Percentiles rank a stretch among this genome's conserved stretches.
Conservation (phyloP, 129 eudicot genomes). For the Flaveria linearis region DNA sequence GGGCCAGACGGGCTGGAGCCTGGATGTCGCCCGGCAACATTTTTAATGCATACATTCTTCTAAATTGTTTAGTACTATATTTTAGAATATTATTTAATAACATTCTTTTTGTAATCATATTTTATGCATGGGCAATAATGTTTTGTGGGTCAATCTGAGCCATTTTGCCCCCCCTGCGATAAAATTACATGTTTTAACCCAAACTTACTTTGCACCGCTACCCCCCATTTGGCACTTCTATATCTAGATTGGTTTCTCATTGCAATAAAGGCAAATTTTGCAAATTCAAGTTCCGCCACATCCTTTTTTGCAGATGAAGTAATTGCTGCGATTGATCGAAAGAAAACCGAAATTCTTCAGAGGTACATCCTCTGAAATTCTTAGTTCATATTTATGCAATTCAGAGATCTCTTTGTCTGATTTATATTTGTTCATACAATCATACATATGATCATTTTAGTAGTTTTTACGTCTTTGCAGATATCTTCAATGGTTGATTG, state of each 20-base stretch:
- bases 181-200: not conserved
- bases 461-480: constrained; percentile 40
- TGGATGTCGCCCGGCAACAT: not conserved
- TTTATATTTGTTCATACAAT: not conserved
- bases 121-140: not conserved
- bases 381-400: not conserved
- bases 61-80: not conserved
- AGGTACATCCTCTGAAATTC: constrained; percentile 48
- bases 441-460: constrained; percentile 10
- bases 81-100: not conserved
- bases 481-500: constrained; percentile 97
- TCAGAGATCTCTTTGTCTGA: not conserved
- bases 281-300: constrained; percentile 15
- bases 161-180: not conserved
- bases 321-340: constrained; percentile 83
- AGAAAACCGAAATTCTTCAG: constrained; percentile 79
- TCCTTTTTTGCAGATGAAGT: constrained; percentile 62
- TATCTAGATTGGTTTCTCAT: not conserved
- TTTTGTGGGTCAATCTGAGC: constrained; percentile 5
- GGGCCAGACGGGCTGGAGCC: not conserved
- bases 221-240: not conserved
- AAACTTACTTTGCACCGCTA: not conserved
- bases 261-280: not conserved
- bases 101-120: not conserved
- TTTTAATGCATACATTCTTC: not conserved